Evolutionary conservation across 495 filamentous ascomycete species (phyloP).

Genomic region (Xylaria grammica): DNA sequence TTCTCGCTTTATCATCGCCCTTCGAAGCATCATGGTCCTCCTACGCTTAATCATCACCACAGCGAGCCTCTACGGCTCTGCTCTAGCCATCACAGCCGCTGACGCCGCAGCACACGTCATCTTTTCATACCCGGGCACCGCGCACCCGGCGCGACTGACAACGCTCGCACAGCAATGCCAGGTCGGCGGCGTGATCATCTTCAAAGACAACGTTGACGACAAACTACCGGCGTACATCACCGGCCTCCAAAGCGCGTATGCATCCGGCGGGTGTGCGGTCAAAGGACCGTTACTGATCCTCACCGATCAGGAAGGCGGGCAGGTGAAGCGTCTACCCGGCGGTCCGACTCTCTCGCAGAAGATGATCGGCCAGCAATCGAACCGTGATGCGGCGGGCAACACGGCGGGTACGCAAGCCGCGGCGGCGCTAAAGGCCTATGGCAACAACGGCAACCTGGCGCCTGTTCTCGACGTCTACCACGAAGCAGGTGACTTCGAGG

Average conservation of each 20-base stretch:
- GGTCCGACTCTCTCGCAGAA: constrained; percentile 41
- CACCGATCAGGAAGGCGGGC: constrained; percentile 47
- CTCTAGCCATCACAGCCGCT: constrained; percentile 18
- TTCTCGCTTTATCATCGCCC: background rate
- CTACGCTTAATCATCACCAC: background rate
- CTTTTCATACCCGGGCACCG: constrained; percentile 41
- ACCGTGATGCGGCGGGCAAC: constrained; percentile 32
- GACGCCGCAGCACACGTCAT: constrained; percentile 43
- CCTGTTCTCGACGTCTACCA: constrained; percentile 43
- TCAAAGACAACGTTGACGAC: constrained; percentile 41
- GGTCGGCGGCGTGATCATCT: constrained; percentile 45
- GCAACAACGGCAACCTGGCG: constrained; percentile 41
- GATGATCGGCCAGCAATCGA: constrained; percentile 32
- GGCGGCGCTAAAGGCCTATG: constrained; percentile 26
- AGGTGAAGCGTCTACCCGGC: constrained; percentile 40
- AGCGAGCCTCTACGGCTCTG: constrained; percentile 4
- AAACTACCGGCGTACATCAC: constrained; percentile 30
- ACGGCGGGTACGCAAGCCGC: constrained; percentile 37
- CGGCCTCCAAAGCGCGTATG: constrained; percentile 37
- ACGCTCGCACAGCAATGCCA: constrained; percentile 38
- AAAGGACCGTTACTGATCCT: constrained; percentile 42
- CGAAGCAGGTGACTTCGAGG: constrained; percentile 37
- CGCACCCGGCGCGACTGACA: constrained; percentile 34
- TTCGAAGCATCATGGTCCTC: background rate
- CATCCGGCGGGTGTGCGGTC: constrained; percentile 29